Evolutionary conservation across 2,329 filamentous ascomycete genomes (phyloP).

Genomic region (Tolypocladium tropicale): DNA sequence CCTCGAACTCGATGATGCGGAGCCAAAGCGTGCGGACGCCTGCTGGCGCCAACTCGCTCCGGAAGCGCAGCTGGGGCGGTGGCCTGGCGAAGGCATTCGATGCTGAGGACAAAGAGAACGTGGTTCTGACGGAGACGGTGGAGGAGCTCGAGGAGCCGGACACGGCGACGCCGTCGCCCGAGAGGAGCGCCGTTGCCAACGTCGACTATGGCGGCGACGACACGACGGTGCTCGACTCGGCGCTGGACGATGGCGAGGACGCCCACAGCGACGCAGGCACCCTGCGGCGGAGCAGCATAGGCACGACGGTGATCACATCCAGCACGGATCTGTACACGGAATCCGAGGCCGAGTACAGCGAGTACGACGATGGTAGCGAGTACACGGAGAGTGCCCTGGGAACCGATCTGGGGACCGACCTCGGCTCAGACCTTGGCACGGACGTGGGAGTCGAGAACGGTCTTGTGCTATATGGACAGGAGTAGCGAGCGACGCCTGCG

Average conservation of each 20-base stretch:
- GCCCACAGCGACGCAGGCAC: constrained; percentile 41
- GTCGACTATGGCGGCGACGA: constrained; percentile 5
- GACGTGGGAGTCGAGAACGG: constrained; percentile 18
- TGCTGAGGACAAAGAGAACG: constrained; percentile 53
- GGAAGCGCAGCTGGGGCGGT: constrained; percentile 63
- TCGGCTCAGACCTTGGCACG: constrained; percentile 8
- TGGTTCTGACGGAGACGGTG: constrained; percentile 50
- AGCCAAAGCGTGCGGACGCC: constrained; percentile 69
- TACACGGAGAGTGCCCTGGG: constrained; percentile 20
- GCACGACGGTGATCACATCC: constrained; percentile 35
- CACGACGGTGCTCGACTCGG: constrained; percentile 8
- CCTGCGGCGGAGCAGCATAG: constrained; percentile 35
- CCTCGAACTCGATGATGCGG: constrained; percentile 55
- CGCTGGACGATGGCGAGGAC: constrained; percentile 10
- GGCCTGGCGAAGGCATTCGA: constrained; percentile 36
- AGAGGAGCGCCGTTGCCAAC: constrained; percentile 1
- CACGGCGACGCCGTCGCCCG: constrained; percentile 8
- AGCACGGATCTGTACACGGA: constrained; percentile 26
- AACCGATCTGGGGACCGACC: constrained; percentile 10
- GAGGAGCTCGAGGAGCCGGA: constrained; percentile 39
- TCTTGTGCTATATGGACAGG: constrained; percentile 22
- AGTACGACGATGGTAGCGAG: constrained; percentile 34
- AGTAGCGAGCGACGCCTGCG: constrained; percentile 3
- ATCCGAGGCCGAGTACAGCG: constrained; percentile 25
- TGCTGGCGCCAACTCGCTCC: constrained; percentile 31